These are phyloP conservation scores for Bipolaris gigantea DNA, from an alignment of 2,329 filamentous ascomycete genomes.

Conservation along the genomic window DNA sequence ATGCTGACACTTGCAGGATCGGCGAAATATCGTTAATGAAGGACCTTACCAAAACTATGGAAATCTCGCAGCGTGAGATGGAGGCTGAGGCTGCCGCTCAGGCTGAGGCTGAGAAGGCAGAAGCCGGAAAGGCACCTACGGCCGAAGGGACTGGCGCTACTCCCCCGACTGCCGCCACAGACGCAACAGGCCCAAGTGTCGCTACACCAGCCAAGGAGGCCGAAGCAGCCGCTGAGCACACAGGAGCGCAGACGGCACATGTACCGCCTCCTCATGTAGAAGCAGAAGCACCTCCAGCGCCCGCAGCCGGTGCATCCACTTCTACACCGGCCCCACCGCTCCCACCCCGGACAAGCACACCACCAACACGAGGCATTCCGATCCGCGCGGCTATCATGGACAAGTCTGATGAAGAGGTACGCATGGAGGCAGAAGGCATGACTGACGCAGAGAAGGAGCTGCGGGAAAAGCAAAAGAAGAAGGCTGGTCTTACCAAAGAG, in stretches of 20 bases:
- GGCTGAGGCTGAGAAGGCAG: slow-evolving; percentile 43
- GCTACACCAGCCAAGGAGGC: slow-evolving; percentile 51
- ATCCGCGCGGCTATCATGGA: slow-evolving; percentile 87
- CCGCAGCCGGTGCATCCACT: slow-evolving; percentile 36
- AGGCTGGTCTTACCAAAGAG: slow-evolving; percentile 82
- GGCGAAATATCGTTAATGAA: slow-evolving; percentile 99
- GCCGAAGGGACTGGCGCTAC: slow-evolving; percentile 15
- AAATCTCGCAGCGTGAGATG: slow-evolving; percentile 84
- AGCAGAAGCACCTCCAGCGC: slow-evolving; percentile 37
- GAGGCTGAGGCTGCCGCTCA: slow-evolving; percentile 68
- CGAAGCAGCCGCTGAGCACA: slow-evolving; percentile 46
- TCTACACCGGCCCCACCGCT: slow-evolving; percentile 41
- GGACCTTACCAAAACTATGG: slow-evolving; percentile 96
- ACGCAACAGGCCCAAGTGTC: slow-evolving; percentile 21
- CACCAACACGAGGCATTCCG: slow-evolving; percentile 61
- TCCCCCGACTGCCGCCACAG: slow-evolving; percentile 11
- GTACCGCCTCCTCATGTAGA: slow-evolving; percentile 44
- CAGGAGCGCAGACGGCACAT: slow-evolving; percentile 38
- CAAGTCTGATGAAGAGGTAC: slow-evolving; percentile 76
- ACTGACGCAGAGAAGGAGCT: slow-evolving; percentile 75
- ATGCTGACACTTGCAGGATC: slow-evolving; percentile 56
- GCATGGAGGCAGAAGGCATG: slow-evolving; percentile 65
- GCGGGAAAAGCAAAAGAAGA: slow-evolving; percentile 84
- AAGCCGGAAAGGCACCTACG: slow-evolving; percentile 24
- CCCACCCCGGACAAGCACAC: slow-evolving; percentile 50